These are phyloP conservation scores for Huntiella abstrusa DNA, from an alignment of 2,329 filamentous ascomycete genomes.

Conservation along the genomic window DNA sequence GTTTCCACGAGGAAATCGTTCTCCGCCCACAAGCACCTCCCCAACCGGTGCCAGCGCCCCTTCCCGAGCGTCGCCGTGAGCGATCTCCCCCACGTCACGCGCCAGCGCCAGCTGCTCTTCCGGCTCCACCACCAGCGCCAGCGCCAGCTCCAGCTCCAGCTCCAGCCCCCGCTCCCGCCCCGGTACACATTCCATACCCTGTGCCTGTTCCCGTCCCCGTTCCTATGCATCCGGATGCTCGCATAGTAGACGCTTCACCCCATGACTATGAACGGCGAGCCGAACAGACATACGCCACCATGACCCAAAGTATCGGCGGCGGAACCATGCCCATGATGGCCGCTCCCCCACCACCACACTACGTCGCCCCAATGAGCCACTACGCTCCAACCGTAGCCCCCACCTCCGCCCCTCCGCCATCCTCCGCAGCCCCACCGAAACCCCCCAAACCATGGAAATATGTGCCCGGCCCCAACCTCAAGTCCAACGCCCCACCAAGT, in stretches of 20 bases:
- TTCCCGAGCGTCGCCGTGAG: background rate
- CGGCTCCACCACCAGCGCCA: background rate
- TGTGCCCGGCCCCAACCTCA: background rate
- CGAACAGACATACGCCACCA: background rate
- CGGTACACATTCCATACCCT: conserved; percentile 7
- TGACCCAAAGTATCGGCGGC: background rate
- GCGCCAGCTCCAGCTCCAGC: background rate
- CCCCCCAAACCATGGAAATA: conserved; percentile 3
- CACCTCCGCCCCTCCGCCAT: background rate
- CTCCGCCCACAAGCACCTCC: conserved; percentile 1
- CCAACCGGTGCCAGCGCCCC: conserved; percentile 1
- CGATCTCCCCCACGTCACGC: background rate
- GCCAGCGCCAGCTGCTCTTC: background rate
- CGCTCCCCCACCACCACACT: background rate
- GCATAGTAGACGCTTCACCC: conserved; percentile 5
- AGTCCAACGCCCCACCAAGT: background rate
- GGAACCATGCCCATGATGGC: background rate
- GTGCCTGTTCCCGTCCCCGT: conserved; percentile 5
- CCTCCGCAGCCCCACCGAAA: background rate
- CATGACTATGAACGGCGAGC: conserved; percentile 2
- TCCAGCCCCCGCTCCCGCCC: background rate
- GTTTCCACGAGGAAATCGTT: conserved; percentile 10
- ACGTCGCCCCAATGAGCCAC: background rate
- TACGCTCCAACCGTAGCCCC: background rate
- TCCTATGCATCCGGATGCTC: conserved; percentile 7